Conservation (phyloP, 805 yeast species). For the Candida krabiensis region DNA sequence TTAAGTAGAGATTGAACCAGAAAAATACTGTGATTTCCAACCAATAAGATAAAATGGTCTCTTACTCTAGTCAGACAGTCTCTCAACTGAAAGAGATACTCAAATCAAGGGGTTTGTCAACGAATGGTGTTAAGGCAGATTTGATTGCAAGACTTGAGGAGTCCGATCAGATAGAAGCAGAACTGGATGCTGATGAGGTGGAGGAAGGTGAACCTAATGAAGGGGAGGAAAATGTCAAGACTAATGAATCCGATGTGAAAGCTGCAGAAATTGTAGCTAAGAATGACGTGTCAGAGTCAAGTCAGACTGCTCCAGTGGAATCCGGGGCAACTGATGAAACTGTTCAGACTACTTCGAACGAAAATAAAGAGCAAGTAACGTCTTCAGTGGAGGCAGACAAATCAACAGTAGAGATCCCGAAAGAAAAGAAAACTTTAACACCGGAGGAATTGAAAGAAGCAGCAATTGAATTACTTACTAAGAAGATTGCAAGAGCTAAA, state of each 20-base stretch:
- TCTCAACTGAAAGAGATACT: constrained; percentile 80
- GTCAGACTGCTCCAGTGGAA: background rate
- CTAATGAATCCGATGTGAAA: constrained; percentile 13
- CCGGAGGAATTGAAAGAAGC: constrained; percentile 71
- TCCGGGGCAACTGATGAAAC: too few species aligned
- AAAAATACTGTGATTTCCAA: too few species aligned
- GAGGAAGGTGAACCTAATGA: constrained; percentile 13
- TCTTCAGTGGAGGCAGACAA: constrained; percentile 18
- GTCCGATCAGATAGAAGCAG: constrained; percentile 43
- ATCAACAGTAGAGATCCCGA: constrained; percentile 17
- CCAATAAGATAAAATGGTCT: constrained; percentile 53
- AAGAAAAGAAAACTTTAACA: constrained; percentile 36
- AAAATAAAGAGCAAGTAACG: constrained; percentile 16
- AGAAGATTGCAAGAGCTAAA: constrained; percentile 68
- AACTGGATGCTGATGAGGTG: constrained; percentile 23
- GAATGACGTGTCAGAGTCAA: constrained; percentile 4
- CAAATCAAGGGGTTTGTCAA: constrained; percentile 63
- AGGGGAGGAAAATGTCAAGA: background rate
- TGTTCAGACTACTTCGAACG: too few species aligned
- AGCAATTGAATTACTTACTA: constrained; percentile 65
- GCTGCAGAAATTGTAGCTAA: constrained; percentile 1
- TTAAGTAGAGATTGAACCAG: background rate
- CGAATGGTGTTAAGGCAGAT: constrained; percentile 81
- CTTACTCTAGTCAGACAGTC: constrained; percentile 69
- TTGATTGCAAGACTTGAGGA: constrained; percentile 64